Evolutionary conservation across 352 stramenopile species (phyloP).

Genomic region (Phytopythium delawarense): DNA sequence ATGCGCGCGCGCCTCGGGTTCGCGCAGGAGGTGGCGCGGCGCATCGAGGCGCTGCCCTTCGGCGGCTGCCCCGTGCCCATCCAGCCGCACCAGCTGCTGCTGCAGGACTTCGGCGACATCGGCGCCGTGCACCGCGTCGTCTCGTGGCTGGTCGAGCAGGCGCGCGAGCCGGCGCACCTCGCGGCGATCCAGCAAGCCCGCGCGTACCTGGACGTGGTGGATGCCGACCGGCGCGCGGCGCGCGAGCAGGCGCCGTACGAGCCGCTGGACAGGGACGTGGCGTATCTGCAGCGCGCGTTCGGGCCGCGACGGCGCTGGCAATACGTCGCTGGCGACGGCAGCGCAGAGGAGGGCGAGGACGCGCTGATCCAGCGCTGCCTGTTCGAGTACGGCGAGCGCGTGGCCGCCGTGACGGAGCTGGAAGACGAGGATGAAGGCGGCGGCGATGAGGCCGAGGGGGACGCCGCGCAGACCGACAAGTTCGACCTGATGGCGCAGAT

Average conservation of each 20-base stretch:
- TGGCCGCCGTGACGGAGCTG: conserved; percentile 17
- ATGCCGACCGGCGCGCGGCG: background rate
- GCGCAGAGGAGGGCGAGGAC: conserved; percentile 46
- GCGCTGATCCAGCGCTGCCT: conserved; percentile 74
- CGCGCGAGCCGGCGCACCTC: conserved; percentile 25
- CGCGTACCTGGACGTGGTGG: conserved; percentile 27
- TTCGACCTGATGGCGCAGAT: conserved; percentile 41
- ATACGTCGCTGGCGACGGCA: conserved; percentile 20
- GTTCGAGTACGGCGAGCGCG: conserved; percentile 73
- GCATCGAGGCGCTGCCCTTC: conserved; percentile 35
- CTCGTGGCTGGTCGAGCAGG: conserved; percentile 47
- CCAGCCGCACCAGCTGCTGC: conserved; percentile 67
- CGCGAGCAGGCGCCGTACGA: conserved; percentile 1
- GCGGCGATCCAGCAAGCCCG: conserved; percentile 26
- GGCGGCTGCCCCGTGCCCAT: conserved; percentile 25
- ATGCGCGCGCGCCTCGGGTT: conserved; percentile 70
- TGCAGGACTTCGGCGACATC: conserved; percentile 78
- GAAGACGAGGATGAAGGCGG: conserved; percentile 13
- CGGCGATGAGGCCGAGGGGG: background rate
- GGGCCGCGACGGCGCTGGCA: conserved; percentile 39
- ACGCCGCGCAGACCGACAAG: conserved; percentile 6
- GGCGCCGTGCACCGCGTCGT: conserved; percentile 47
- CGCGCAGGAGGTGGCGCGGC: conserved; percentile 47
- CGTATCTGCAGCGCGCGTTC: conserved; percentile 34
- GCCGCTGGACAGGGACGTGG: conserved; percentile 40